A percentile compares a stretch with the other conserved stretches of the same genome.
phyloP scores from a whole-genome alignment of 1,284 basidiomycete genomes.

The Cutaneotrichosporon arboriforme region DNA sequence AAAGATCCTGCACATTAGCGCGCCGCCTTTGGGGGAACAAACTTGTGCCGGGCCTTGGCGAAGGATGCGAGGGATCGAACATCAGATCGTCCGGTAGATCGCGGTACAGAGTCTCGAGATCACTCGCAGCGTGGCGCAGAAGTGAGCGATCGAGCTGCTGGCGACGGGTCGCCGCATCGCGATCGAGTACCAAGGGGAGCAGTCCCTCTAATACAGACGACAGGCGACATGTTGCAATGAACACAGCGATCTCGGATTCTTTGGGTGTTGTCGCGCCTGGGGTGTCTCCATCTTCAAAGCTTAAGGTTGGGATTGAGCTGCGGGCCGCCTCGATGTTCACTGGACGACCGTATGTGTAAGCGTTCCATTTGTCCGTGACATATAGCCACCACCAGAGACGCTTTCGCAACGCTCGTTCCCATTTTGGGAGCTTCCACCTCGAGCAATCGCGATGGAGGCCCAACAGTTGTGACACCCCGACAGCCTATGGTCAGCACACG shows the following conservation, averaged over 20 bases:
- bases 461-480: slow-evolving; percentile 21
- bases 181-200: slow-evolving; percentile 15
- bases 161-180: slow-evolving; percentile 1
- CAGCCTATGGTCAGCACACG: slow-evolving; percentile 5
- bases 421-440: slow-evolving; percentile 22
- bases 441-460: slow-evolving; percentile 28
- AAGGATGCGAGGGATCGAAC: slow-evolving; percentile 2
- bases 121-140: slow-evolving; percentile 10
- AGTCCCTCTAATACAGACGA: slow-evolving; percentile 12
- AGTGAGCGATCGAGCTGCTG: slow-evolving; percentile 7
- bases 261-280: not conserved
- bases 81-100: slow-evolving; percentile 13
- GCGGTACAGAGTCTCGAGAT: slow-evolving; percentile 15
- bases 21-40: not conserved
- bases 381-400: slow-evolving; percentile 27
- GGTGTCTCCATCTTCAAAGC: slow-evolving; percentile 14
- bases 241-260: slow-evolving; percentile 11
- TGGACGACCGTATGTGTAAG: slow-evolving; percentile 20
- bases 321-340: slow-evolving; percentile 12
- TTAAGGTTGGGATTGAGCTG: slow-evolving; percentile 8
- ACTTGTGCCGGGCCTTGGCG: not conserved
- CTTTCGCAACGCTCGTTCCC: slow-evolving; percentile 23
- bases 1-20: slow-evolving; percentile 4
- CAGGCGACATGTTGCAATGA: slow-evolving; percentile 15
- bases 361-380: slow-evolving; percentile 23